Evolutionary conservation across 352 stramenopile species (phyloP), one percentile per base, ranked within the genome.

Genomic region (Pythium chondricola): DNA sequence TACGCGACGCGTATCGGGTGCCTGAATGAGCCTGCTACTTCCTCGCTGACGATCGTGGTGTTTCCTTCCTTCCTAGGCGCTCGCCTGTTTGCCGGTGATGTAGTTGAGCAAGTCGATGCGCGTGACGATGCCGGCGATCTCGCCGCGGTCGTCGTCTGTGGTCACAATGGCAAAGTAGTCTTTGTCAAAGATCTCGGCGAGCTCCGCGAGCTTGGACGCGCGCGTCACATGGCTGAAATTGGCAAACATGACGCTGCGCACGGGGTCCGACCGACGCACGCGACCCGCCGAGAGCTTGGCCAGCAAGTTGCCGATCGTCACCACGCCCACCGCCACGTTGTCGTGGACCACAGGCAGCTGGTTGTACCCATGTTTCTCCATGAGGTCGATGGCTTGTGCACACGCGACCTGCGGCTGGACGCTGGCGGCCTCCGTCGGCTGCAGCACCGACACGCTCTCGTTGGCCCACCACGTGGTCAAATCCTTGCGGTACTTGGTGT

Each of bases 61-160:
- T 25, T 13, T n/a, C n/a, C 35, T 25, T 41, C 21, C 21, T 10
- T 31, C 7, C 16, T 22, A 44, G 18, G 39, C 48, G 13, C 42
- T 38, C n/a, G 40, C 25, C 29, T 47, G 20, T 31, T 55, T 61
- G 52, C 17, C 49, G 8, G 87, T 92, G 63, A 98, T 96, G 74
- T 92, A 98, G 63, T 97, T 96, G 53, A 98, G 74, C 48, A 98
- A 69, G 67, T 98, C 95, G 68, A 98, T 98, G 20, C 95, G 71
- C 47, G 91, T 97, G 26, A 97, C 93, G 41, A 98, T 90, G 21
- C 93, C 93, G 39, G 80, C 87, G 51, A 98, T 83, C 52, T 79
- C 73, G 41, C 64, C 65, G 17, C 39, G 49, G 48, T 83, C 78
- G 18, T 64, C 71, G 54, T 84, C 93, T 40, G 67, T 80, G 21